A percentile compares a stretch with the other conserved stretches of the same genome.
Evolutionary conservation across 208 protist species (phyloP).

Genomic region (Tritrichomonas foetus): DNA sequence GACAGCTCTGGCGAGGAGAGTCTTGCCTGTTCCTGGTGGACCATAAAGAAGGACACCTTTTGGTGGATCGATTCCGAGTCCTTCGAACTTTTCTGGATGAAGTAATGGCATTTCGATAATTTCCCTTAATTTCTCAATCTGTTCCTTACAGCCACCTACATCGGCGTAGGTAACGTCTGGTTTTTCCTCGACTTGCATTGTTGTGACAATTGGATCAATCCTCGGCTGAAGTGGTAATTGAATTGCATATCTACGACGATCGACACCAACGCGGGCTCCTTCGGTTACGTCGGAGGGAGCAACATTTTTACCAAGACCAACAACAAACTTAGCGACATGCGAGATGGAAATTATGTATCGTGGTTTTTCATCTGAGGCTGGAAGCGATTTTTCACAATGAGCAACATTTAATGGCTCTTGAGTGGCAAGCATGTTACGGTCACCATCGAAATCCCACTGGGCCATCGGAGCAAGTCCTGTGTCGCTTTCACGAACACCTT

Average conservation of each 20-base stretch:
- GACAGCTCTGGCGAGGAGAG: constrained; percentile 95
- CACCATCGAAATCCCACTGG: constrained; percentile 95
- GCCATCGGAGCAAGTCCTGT: constrained; percentile 93
- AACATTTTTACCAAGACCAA: constrained; percentile 93
- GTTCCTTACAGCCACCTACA: constrained; percentile 97
- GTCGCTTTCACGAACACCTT: constrained; percentile 63
- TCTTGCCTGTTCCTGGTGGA: constrained; percentile 98
- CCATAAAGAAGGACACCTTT: constrained; percentile 99
- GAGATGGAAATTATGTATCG: constrained; percentile 30
- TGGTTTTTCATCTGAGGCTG: constrained; percentile 22
- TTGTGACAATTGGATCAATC: constrained; percentile 98
- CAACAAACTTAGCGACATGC: constrained; percentile 97
- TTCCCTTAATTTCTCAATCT: constrained; percentile 98
- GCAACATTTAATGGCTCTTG: constrained; percentile 41
- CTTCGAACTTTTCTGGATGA: constrained; percentile 93
- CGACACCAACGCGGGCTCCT: constrained; percentile 88
- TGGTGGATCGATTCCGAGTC: constrained; percentile 98
- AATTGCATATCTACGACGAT: constrained; percentile 97
- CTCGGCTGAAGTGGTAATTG: constrained; percentile 98
- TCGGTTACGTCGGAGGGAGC: constrained; percentile 99
- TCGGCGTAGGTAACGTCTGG: constrained; percentile 99
- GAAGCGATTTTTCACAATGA: constrained; percentile 9
- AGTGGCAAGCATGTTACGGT: constrained; percentile 54
- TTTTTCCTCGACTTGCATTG: constrained; percentile 97
- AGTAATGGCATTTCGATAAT: constrained; percentile 98